phyloP scores from a whole-genome alignment of 1,139 yeast genomes.

The Debaryomycetaceae sp. region DNA sequence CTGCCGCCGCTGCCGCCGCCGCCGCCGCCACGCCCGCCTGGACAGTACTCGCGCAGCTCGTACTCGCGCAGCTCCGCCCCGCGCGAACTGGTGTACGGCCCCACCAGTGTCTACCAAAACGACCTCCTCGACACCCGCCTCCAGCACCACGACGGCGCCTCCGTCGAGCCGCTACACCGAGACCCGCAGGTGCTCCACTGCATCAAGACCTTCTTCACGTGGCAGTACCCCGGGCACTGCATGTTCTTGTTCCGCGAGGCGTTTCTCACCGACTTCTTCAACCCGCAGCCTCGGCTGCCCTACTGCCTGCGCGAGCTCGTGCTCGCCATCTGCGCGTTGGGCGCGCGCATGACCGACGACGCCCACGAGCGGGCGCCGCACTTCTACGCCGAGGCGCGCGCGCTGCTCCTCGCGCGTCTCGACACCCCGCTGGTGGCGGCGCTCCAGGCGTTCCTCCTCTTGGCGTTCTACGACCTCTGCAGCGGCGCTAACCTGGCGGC shows the following conservation, averaged over 20 bases:
- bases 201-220: slow-evolving; percentile 52
- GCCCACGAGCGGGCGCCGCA: slow-evolving; percentile 32
- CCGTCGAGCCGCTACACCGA: slow-evolving; percentile 26
- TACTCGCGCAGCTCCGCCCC: slow-evolving; percentile 10
- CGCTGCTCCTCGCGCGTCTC: slow-evolving; percentile 34
- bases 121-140: slow-evolving; percentile 21
- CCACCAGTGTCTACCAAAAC: slow-evolving; percentile 47
- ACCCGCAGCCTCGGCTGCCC: slow-evolving; percentile 41
- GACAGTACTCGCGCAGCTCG: slow-evolving; percentile 2
- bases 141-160: slow-evolving; percentile 19
- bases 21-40: slow-evolving; percentile 1
- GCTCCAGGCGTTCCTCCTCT: slow-evolving; percentile 45
- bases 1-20: not conserved
- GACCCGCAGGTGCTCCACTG: slow-evolving; percentile 46
- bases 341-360: slow-evolving; percentile 46
- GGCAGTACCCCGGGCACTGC: slow-evolving; percentile 65
- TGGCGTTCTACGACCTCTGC: slow-evolving; percentile 56
- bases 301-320: slow-evolving; percentile 52
- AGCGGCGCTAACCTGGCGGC: slow-evolving; percentile 54
- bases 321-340: slow-evolving; percentile 53
- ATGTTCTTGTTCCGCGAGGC: slow-evolving; percentile 63
- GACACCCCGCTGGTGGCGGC: slow-evolving; percentile 40
- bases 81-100: slow-evolving; percentile 40
- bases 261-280: slow-evolving; percentile 54
- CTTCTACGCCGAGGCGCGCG: slow-evolving; percentile 47